These are phyloP conservation scores for Irpex sp. DNA, from an alignment of 1,284 basidiomycete genomes.

Conservation along the genomic window DNA sequence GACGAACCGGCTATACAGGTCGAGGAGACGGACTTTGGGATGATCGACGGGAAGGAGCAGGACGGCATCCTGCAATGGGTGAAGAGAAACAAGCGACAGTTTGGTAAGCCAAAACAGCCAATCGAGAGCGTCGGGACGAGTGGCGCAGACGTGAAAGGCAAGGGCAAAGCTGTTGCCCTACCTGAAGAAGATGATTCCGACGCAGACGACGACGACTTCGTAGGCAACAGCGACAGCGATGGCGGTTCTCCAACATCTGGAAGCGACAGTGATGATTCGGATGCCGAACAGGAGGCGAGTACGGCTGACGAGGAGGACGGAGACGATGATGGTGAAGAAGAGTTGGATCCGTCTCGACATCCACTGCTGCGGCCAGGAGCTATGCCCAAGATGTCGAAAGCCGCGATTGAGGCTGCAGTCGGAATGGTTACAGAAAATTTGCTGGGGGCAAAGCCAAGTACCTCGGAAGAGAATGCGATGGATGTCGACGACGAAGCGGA, in stretches of 20 bases:
- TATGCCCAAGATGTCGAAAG: slow-evolving; percentile 62
- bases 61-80: slow-evolving; percentile 66
- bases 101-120: slow-evolving; percentile 36
- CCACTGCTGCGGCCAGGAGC: slow-evolving; percentile 64
- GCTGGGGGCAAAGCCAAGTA: slow-evolving; percentile 23
- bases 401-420: slow-evolving; percentile 61
- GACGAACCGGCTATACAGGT: slow-evolving; percentile 35
- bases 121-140: slow-evolving; percentile 11
- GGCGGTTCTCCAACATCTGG: slow-evolving; percentile 25
- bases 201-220: slow-evolving; percentile 52
- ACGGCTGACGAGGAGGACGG: slow-evolving; percentile 16
- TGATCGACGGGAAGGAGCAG: slow-evolving; percentile 68
- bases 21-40: slow-evolving; percentile 62
- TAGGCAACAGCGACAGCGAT: slow-evolving; percentile 26
- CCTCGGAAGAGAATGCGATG: not conserved
- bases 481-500: slow-evolving; percentile 2
- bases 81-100: slow-evolving; percentile 48
- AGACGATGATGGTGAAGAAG: slow-evolving; percentile 34
- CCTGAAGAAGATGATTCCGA: slow-evolving; percentile 39
- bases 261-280: slow-evolving; percentile 21
- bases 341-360: slow-evolving; percentile 52
- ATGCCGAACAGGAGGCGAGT: slow-evolving; percentile 11
- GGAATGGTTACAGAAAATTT: slow-evolving; percentile 56
- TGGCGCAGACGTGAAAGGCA: slow-evolving; percentile 12
- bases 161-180: slow-evolving; percentile 20